A percentile compares a stretch with the other conserved stretches of the same genome.
Conservation (phyloP, 2,329 filamentous ascomycete genomes). For the Diplocarpon rosae region DNA sequence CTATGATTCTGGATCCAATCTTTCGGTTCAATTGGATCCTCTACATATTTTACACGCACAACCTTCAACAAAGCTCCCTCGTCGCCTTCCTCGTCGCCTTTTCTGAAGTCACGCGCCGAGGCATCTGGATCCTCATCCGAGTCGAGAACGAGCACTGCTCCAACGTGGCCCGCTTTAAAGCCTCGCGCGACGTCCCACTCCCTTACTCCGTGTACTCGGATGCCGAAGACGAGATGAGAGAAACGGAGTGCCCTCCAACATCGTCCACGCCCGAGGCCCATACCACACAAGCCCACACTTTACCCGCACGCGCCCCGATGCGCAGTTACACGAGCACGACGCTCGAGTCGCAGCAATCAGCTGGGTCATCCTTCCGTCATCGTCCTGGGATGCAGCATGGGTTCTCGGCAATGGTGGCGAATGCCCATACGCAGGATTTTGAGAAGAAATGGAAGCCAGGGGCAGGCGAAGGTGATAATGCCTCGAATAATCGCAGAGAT, state of each 20-base stretch:
- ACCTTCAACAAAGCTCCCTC: slow-evolving; percentile 72
- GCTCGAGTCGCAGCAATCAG: too few relatives aligned
- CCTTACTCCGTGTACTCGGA: slow-evolving; percentile 46
- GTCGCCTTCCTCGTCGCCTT: slow-evolving; percentile 71
- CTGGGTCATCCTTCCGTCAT: too few relatives aligned
- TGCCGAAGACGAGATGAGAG: slow-evolving; percentile 11
- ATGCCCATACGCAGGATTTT: slow-evolving; percentile 85
- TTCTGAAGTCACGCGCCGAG: slow-evolving; percentile 71
- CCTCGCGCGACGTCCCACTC: slow-evolving; percentile 74
- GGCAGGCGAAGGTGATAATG: slow-evolving; percentile 8
- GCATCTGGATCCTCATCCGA: slow-evolving; percentile 84
- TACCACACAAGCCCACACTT: slow-evolving; percentile 5
- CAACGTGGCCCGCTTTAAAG: slow-evolving; percentile 83
- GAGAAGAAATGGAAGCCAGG: slow-evolving; percentile 55
- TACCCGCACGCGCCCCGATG: too few relatives aligned
- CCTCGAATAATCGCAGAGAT: slow-evolving; percentile 3
- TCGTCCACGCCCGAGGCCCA: slow-evolving; percentile 18
- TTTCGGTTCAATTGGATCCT: slow-evolving; percentile 89
- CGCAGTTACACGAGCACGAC: too few relatives aligned
- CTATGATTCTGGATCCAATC: slow-evolving; percentile 73
- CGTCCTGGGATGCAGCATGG: slow-evolving; percentile 10
- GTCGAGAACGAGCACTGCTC: slow-evolving; percentile 97
- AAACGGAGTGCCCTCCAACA: slow-evolving; percentile 1
- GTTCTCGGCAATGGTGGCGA: slow-evolving; percentile 60
- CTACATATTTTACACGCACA: slow-evolving; percentile 68